These are phyloP conservation scores for Neonectria ditissima DNA, from an alignment of 2,329 filamentous ascomycete species.

Conservation along the genomic window DNA sequence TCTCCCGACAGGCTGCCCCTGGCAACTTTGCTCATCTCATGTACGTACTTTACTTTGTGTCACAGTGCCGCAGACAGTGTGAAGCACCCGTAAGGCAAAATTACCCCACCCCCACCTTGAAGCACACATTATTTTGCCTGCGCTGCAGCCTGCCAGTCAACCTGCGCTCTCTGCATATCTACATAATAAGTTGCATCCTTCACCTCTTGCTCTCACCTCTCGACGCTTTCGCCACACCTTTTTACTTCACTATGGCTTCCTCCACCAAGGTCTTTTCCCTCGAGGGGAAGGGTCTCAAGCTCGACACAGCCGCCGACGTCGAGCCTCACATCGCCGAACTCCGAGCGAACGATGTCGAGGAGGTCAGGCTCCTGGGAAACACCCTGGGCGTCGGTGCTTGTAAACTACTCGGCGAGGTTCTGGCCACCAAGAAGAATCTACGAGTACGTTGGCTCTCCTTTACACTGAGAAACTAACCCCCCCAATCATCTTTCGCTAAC, in stretches of 20 bases:
- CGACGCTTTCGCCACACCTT: constrained; percentile 12
- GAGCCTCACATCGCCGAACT: constrained; percentile 85
- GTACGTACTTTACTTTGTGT: too few species aligned
- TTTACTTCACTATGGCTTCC: constrained; percentile 45
- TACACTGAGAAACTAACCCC: background rate
- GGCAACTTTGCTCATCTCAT: too few species aligned
- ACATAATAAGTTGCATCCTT: too few species aligned
- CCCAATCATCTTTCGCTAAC: constrained; percentile 8
- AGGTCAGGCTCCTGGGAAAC: constrained; percentile 89
- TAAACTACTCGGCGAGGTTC: constrained; percentile 83
- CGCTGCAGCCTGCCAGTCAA: constrained; percentile 24
- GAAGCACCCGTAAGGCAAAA: background rate
- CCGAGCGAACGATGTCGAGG: constrained; percentile 80
- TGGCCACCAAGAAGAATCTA: constrained; percentile 86
- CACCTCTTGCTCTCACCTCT: constrained; percentile 19
- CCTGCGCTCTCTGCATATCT: constrained; percentile 20
- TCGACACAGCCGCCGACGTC: constrained; percentile 88
- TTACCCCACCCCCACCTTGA: constrained; percentile 45
- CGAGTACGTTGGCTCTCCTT: constrained; percentile 63
- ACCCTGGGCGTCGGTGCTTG: constrained; percentile 92
- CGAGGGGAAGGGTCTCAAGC: constrained; percentile 91
- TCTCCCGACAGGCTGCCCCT: constrained; percentile 8
- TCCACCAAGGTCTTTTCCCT: constrained; percentile 82
- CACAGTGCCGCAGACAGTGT: background rate
- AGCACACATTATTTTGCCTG: constrained; percentile 35